Conservation (phyloP, 305 asterid genomes). For the Rubia occidens region DNA sequence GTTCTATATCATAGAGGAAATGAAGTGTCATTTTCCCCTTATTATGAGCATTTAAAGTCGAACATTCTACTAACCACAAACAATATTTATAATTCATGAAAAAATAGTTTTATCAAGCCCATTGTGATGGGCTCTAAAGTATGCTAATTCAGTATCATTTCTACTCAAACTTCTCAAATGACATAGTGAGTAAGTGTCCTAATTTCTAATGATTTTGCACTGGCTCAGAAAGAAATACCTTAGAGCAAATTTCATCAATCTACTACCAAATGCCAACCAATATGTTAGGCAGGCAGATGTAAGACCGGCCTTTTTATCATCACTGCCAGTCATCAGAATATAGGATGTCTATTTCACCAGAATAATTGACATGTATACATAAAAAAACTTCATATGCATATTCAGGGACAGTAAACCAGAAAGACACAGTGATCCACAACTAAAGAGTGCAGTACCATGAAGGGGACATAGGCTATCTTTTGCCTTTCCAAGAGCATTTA, state of each 20-base stretch:
- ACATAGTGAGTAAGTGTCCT: background rate
- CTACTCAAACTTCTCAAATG: background rate
- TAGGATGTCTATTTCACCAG: background rate
- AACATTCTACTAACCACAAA: background rate
- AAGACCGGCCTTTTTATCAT: constrained; percentile 89
- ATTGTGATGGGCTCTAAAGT: too few species aligned
- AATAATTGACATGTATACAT: background rate
- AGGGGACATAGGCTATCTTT: background rate
- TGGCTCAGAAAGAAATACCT: constrained; percentile 67
- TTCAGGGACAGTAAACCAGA: background rate
- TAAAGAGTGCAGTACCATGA: too few species aligned
- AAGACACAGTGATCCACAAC: background rate
- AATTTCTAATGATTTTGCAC: constrained; percentile 5
- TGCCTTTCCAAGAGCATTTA: background rate
- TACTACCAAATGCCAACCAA: constrained; percentile 49
- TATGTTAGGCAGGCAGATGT: constrained; percentile 55
- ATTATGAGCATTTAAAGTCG: background rate
- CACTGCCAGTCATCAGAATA: constrained; percentile 46
- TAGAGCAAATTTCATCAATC: constrained; percentile 44
- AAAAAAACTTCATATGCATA: background rate
- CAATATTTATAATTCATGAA: background rate
- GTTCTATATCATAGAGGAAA: background rate
- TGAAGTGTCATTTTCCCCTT: background rate
- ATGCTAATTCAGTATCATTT: too few species aligned
- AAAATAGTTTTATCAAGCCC: too few species aligned